phyloP scores from a whole-genome alignment of 495 filamentous ascomycete genomes.

The Entonaema liquescens region DNA sequence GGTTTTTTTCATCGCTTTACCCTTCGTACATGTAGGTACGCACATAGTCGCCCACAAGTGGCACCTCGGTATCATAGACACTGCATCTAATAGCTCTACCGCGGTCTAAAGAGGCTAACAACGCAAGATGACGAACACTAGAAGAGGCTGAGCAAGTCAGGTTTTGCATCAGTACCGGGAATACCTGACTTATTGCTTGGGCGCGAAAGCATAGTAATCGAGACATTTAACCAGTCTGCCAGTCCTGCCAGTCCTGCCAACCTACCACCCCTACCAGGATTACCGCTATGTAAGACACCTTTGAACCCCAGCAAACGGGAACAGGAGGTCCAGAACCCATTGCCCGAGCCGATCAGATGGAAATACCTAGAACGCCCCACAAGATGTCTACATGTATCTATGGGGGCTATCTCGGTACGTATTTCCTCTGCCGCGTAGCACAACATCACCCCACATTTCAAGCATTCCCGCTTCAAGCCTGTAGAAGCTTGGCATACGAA shows the following conservation, averaged over 20 bases:
- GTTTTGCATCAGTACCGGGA: slow-evolving; percentile 17
- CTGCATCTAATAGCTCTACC: not conserved
- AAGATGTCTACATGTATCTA: not conserved
- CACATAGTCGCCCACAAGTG: not conserved
- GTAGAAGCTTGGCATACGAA: slow-evolving; percentile 18
- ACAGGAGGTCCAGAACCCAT: slow-evolving; percentile 15
- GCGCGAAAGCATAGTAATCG: not conserved
- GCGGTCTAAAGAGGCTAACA: slow-evolving; percentile 1
- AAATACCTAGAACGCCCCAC: slow-evolving; percentile 5
- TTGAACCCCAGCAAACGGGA: not conserved
- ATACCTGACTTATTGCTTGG: slow-evolving; percentile 10
- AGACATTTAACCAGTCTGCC: not conserved
- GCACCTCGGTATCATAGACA: not conserved
- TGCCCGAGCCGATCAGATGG: slow-evolving; percentile 7
- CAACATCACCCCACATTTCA: slow-evolving; percentile 34
- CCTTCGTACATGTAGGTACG: slow-evolving; percentile 4
- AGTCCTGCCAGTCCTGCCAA: not conserved
- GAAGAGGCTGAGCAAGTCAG: slow-evolving; percentile 26
- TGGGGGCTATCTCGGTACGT: slow-evolving; percentile 5
- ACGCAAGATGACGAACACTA: slow-evolving; percentile 35
- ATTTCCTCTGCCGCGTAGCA: slow-evolving; percentile 8
- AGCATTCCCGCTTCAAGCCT: slow-evolving; percentile 14
- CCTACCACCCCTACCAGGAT: too few species aligned
- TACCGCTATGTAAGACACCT: not conserved
- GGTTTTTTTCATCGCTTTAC: not conserved